A percentile compares a stretch with the other conserved stretches of the same genome.
Conservation (phyloP, 495 filamentous ascomycete genomes). For the Daldinia grandis region DNA sequence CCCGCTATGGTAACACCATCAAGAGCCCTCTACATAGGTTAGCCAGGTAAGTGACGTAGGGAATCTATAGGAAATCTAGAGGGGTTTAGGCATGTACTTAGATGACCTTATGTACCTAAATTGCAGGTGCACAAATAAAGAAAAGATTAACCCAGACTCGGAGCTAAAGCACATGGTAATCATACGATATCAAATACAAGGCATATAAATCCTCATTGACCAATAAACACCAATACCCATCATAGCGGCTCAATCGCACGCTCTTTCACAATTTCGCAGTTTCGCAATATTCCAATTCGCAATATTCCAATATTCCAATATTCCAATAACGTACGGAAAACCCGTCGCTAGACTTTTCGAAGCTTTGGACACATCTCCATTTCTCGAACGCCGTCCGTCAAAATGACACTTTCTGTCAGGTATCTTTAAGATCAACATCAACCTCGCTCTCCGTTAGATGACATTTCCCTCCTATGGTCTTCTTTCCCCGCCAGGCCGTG, state of each 20-base stretch:
- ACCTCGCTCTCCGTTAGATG: background rate
- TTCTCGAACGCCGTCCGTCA: background rate
- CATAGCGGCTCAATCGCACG: conserved; percentile 1
- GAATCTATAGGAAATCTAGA: background rate
- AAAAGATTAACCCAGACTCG: background rate
- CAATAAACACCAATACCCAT: background rate
- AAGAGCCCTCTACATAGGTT: background rate
- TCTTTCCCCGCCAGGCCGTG: background rate
- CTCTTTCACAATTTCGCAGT: background rate
- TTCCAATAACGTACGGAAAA: background rate
- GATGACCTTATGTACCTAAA: background rate
- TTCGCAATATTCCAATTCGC: no score
- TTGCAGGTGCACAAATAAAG: background rate
- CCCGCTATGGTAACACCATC: conserved; percentile 9
- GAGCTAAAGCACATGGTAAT: background rate
- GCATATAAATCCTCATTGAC: background rate
- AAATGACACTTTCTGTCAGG: background rate
- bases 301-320: no score
- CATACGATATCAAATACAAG: background rate
- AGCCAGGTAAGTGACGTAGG: conserved; percentile 35
- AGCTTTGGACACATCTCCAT: background rate
- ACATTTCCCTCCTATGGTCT: conserved; percentile 1
- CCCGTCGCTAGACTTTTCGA: background rate
- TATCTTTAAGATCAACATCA: background rate
- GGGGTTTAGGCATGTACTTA: background rate